Base-by-base conservation (phyloP, 352 stramenopile genomes). In the Phytophthora foliorum region DNA sequence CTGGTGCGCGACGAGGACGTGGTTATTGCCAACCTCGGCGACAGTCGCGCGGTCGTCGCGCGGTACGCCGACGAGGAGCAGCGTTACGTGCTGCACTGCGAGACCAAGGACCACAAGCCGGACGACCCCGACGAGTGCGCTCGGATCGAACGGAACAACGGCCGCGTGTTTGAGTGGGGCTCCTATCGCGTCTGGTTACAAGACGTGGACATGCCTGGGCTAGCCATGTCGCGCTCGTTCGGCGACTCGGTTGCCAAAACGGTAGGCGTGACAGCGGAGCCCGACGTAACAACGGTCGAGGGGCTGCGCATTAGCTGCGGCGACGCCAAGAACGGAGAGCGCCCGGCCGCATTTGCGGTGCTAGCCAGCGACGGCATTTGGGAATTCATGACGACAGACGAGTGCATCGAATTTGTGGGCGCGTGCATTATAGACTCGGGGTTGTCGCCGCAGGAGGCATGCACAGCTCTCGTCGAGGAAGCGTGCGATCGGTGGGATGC, bases 191-290 rank as follows among this genome's bases (percentile, higher is more conserved):
- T 96, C 13, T 97, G 89, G 89, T 77, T 97, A 16, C 77, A 93
- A 60, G 87, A 97, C 58, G 78, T 94, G 9, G 85, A 94, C 58
- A 92, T 94, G 81, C 89, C 89, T 5, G 89, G 89, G 9, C 70
- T 97, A 11, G 89, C 86, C 19, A 97, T 97, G 89, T 93, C 85
- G 10, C 82, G 88, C 17, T 93, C 82, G 34, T 87, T 95, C 42
- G 89, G 89, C 25, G 89, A 97, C 65, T 60, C 77, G 5, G 85
- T 97, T 11, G 88, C 88, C 10, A 94, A 91, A 57, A 89, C 82
- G 5, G 82, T 94, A 14, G 89, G 89, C 38, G 89, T 96, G 42
- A 92, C 81, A 19, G 76, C 75, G 4, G 87, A 91, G 8, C 89
- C 88, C 0, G 87, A 94, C 24, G 81, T 91, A 24, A 72, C 58